Evolutionary conservation across 1,284 basidiomycete species (phyloP), one percentile per base, ranked within the genome.

Genomic region (Cryptococcus hybrid): DNA sequence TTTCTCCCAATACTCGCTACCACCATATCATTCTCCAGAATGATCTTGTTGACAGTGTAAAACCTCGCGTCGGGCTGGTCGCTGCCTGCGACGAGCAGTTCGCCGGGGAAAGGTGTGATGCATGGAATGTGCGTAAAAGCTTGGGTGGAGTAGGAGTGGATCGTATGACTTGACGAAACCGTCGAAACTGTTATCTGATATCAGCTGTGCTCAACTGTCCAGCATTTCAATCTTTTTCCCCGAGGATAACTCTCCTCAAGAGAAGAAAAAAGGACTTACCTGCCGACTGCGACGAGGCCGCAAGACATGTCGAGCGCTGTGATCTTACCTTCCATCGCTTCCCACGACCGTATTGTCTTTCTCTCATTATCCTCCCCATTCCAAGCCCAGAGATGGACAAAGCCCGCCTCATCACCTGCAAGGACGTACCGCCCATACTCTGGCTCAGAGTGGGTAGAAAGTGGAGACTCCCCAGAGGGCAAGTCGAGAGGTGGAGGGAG

Each of bases 11-110:
- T 68, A 30, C 62, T 61, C 1, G 74, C 75, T 1, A 75, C 68
- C 35, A 77, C 54, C 42, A 77, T 59, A 55, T 78, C 76, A 49
- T 76, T 71, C 50, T 76, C 75, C 18, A 78, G 59, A 8, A 76
- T 63, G 37, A 78, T 63, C 42, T 74, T 66, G 59, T 78, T 78
- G 39, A 74, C 69, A 12, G 68, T 74, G 56, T 70, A 69, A 38
- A 58, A 65, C 46, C 55, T 52, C 3, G 71, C 69, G 8, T 67
- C 66, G 9, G 59, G 60, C 35, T 69, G 64, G 37, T 69, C 67
- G 5, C 61, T 61, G 3, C 58, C 61, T 2, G 73, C 73, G 3
- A 70, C 61, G 7, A 63, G 54, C 6, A 60, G 54, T 47, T 76
- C 72, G 34, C 64, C 67, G 0, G 73, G 1, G 70, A 63, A 34